A percentile compares a stretch with the other conserved stretches of the same genome.
Evolutionary conservation across 495 filamentous ascomycete species (phyloP).

Genomic region (Neurospora sp.): DNA sequence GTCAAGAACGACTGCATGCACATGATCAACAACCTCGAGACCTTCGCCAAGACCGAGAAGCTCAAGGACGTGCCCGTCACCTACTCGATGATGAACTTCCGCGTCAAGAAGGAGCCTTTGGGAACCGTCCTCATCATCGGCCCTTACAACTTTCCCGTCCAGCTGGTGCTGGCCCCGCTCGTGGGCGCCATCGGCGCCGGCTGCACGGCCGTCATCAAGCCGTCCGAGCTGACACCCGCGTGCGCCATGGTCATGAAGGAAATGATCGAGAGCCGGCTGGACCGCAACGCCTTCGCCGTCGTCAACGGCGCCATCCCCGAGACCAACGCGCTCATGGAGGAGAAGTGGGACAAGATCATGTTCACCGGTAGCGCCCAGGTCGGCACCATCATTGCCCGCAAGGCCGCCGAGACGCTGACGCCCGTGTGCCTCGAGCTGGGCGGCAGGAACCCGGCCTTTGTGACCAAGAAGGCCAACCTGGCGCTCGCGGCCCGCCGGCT

Average conservation of each 20-base stretch:
- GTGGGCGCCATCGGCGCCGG: conserved; percentile 88
- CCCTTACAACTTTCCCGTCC: conserved; percentile 85
- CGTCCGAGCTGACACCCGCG: conserved; percentile 68
- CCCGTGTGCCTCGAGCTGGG: conserved; percentile 85
- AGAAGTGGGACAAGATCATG: conserved; percentile 97
- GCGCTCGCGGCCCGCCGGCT: conserved; percentile 73
- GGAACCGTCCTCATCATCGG: conserved; percentile 81
- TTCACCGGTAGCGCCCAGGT: conserved; percentile 77
- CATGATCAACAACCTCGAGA: conserved; percentile 61
- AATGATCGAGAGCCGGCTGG: conserved; percentile 61
- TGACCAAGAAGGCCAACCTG: conserved; percentile 72
- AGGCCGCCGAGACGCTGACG: conserved; percentile 84
- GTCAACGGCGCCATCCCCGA: conserved; percentile 75
- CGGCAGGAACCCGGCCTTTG: conserved; percentile 81
- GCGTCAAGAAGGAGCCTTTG: conserved; percentile 80
- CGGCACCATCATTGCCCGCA: conserved; percentile 80
- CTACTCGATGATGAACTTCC: conserved; percentile 58
- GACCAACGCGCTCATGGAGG: conserved; percentile 68
- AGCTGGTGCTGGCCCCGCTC: conserved; percentile 65
- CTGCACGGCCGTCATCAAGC: conserved; percentile 83
- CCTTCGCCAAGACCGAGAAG: conserved; percentile 74
- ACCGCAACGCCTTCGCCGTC: conserved; percentile 64
- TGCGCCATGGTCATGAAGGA: conserved; percentile 71
- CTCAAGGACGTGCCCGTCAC: conserved; percentile 55
- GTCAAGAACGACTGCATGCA: conserved; percentile 69